Evolutionary conservation across 345 rosid genomes (phyloP), one percentile per base, ranked within the genome.

Genomic region (Sonneratia caseolaris): DNA sequence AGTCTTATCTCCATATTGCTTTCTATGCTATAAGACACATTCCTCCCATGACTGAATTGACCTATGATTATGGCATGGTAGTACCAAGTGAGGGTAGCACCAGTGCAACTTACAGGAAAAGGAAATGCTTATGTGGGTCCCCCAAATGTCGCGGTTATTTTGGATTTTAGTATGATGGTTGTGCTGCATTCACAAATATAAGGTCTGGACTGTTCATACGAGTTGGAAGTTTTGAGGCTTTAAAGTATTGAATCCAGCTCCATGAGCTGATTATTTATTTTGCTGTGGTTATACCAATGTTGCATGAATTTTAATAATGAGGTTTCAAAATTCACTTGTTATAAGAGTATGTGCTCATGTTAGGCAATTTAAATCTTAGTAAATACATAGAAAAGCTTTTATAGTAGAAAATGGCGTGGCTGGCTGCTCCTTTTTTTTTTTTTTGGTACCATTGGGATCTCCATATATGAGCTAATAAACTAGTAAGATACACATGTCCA

Each of bases 21-120:
- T 90, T 95, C 83, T 88, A 80, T 79, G 94, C 98, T 0, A 73
- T 80, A 72, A 81, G 77, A 73, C 92, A 89, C 76, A 88, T 95
- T 69, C 91, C 98, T 35, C 92, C 96, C 3, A 80, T 95, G 97
- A 73, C 89, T 32, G 97, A 95, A 84, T 79, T 95, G 76, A 89
- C 98, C 3, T 92, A 86, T 74, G 86, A 95, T 81, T 95, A 92
- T 79, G 99, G 99, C 32, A 27, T 27, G 69, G 66, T 76, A 68
- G 78, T 80, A 38, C 73, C 77, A 43, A 68, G 76, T 37, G 78
- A 83, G 10, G 74, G 76, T 69, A 72, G 70, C 51, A 45, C 36
- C 38, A 61, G 72, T 56, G 68, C 79, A 70, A 68, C 69, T 22
- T 45, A 57, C 64, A 81, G 84, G 78, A 86, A 80, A 81, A 83